Base-by-base conservation (phyloP, 208 protist genomes). In the Trypanosoma vivax region DNA sequence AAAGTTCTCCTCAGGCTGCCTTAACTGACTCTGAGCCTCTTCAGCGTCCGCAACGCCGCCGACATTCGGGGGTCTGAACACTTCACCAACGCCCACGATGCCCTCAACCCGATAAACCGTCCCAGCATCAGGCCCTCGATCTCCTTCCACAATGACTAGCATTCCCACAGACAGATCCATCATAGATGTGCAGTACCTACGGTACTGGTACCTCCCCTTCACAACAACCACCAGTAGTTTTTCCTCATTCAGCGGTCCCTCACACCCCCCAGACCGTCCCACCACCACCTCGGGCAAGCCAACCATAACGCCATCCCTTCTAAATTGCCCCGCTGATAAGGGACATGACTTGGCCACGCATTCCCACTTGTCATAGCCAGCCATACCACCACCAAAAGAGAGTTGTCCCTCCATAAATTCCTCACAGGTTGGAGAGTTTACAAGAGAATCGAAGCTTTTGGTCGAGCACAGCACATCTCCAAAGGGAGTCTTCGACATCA, bases 311-410 rank as follows among this genome's bases (percentile, higher is more conserved):
- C 66, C 74, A 3, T 82, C 91, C 7, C 91, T 92, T 47, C 77
- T 83, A 35, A 97, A n/a, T n/a, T n/a, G n/a, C n/a, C n/a, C n/a
- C n/a, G n/a, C n/a, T n/a, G n/a, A n/a, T n/a, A n/a, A n/a, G n/a
- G n/a, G n/a, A n/a, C n/a, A n/a, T n/a, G n/a, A n/a, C n/a, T n/a
- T n/a, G n/a, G n/a, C n/a, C n/a, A n/a, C n/a, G n/a, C n/a, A n/a
- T n/a, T n/a, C n/a, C n/a, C 88, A 85, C 64, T 98, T 95, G 56
- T 98, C 93, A 13, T 71, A 65, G 18, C 86, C 68, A 30, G 98
- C 50, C 13, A 65, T 35, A 29, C 63, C 66, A 21, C 68, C 56
- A 48, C 71, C 82, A 49, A 72, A 58, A 5, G 97, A 68, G 6
- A 99, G n/a, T n/a, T n/a, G n/a, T n/a, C n/a, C n/a, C n/a, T n/a